These are phyloP conservation scores for Zizania latifolia DNA, from an alignment of 176 grass and related monocot species.

Conservation along the genomic window DNA sequence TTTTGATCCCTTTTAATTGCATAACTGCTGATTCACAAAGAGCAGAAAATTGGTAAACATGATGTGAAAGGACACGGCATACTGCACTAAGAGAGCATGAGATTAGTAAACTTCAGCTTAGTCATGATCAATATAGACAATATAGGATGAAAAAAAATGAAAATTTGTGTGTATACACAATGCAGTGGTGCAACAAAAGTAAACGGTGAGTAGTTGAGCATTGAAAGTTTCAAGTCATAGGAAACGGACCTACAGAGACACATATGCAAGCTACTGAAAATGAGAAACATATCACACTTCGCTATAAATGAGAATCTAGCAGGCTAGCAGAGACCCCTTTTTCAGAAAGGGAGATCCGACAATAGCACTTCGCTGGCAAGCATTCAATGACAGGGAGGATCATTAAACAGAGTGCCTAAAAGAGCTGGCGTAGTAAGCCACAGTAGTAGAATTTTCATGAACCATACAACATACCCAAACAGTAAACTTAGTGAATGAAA, in stretches of 20 bases:
- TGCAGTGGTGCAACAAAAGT: not conserved
- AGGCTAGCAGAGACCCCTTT: not conserved
- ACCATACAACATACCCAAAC: conserved; percentile 20
- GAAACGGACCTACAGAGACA: conserved; percentile 25
- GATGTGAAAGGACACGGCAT: conserved; percentile 1
- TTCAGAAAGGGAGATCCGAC: not conserved
- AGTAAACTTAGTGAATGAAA: conserved; percentile 12
- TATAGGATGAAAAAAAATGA: conserved; percentile 13
- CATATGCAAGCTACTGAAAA: conserved; percentile 18
- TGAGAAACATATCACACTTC: conserved; percentile 38
- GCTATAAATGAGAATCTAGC: conserved; percentile 38
- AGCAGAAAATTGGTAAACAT: not conserved
- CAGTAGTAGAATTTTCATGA: conserved; percentile 21
- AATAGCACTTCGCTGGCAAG: conserved; percentile 29
- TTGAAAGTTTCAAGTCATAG: conserved; percentile 8
- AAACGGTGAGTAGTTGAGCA: not conserved
- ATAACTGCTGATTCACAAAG: conserved; percentile 12
- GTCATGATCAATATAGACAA: not conserved
- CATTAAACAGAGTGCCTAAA: conserved; percentile 17
- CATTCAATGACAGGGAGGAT: conserved; percentile 34
- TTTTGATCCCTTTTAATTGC: not conserved
- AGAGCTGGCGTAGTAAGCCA: conserved; percentile 23
- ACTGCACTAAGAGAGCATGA: not conserved
- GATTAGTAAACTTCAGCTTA: not conserved
- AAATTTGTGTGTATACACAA: not conserved